Conservation (phyloP, 768 basidiomycete species). For the Mycena haematopus region DNA sequence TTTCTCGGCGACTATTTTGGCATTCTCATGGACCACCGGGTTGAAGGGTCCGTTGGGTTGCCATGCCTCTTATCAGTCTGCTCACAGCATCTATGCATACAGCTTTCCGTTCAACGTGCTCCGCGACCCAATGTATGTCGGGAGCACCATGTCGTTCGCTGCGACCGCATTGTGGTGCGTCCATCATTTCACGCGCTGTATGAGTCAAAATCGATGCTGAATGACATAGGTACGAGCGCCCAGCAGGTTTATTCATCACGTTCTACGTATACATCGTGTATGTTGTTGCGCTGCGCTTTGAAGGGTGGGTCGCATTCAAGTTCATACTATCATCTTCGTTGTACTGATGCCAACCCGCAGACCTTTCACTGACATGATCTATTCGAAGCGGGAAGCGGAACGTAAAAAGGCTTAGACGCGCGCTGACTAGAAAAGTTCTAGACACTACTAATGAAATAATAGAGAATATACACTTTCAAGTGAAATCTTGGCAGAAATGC, state of each 20-base stretch:
- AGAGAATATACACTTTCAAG: too few relatives aligned
- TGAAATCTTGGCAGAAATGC: too few relatives aligned
- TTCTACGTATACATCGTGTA: slow-evolving; percentile 87
- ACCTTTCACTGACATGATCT: slow-evolving; percentile 86
- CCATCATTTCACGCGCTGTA: neutral
- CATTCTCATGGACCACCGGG: slow-evolving; percentile 84
- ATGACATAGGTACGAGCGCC: slow-evolving; percentile 75
- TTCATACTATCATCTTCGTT: neutral
- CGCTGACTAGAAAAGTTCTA: too few relatives aligned
- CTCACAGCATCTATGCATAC: neutral
- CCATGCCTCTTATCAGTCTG: neutral
- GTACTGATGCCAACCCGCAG: slow-evolving; percentile 38
- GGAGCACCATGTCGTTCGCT: slow-evolving; percentile 89
- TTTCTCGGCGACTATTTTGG: slow-evolving; percentile 90
- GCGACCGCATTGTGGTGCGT: slow-evolving; percentile 87
- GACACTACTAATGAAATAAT: too few relatives aligned
- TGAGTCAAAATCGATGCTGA: neutral
- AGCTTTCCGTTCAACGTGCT: slow-evolving; percentile 95
- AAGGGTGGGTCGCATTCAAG: slow-evolving; percentile 81
- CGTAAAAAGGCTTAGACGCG: slow-evolving; percentile 36
- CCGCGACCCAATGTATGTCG: slow-evolving; percentile 96
- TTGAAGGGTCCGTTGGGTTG: slow-evolving; percentile 64
- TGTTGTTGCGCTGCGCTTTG: slow-evolving; percentile 81
- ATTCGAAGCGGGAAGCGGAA: slow-evolving; percentile 58
- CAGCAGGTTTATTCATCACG: slow-evolving; percentile 83